A percentile compares a stretch with the other conserved stretches of the same genome.
Conservation (phyloP, 1,139 yeast genomes). For the Lodderomyces beijingensis region DNA sequence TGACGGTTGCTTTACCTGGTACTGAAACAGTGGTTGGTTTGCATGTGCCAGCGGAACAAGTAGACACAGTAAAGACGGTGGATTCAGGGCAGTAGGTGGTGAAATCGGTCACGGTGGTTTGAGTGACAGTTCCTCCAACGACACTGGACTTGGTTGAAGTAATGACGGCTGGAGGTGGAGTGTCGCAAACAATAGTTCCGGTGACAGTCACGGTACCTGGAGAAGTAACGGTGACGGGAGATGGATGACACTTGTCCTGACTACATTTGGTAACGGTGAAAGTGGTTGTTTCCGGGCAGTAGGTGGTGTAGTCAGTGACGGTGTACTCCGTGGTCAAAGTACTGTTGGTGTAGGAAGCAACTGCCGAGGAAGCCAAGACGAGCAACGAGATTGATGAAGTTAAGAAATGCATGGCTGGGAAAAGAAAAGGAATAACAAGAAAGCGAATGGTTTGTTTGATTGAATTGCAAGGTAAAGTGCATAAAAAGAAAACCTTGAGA, state of each 20-base stretch:
- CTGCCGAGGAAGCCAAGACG: no score
- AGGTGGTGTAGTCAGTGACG: conserved; percentile 11
- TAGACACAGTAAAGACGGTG: conserved; percentile 6
- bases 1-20: conserved; percentile 5
- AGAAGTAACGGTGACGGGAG: conserved; percentile 5
- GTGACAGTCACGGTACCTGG: conserved; percentile 2
- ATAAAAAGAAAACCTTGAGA: no score
- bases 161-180: conserved; percentile 1
- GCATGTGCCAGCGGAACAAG: conserved; percentile 5
- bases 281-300: conserved; percentile 10
- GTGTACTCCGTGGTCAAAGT: background rate
- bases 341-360: no score
- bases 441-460: no score
- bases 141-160: conserved; percentile 5
- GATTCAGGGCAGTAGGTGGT: conserved; percentile 12
- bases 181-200: conserved; percentile 2
- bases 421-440: no score
- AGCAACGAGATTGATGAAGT: no score
- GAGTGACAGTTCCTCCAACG: background rate
- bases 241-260: conserved; percentile 7
- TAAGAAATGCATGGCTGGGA: no score
- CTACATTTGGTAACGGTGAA: conserved; percentile 7
- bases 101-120: conserved; percentile 8
- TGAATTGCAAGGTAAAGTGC: no score
- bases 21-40: conserved; percentile 7